Base-by-base conservation (phyloP, 1,284 basidiomycete genomes). In the Ustilago shanxiensis region DNA sequence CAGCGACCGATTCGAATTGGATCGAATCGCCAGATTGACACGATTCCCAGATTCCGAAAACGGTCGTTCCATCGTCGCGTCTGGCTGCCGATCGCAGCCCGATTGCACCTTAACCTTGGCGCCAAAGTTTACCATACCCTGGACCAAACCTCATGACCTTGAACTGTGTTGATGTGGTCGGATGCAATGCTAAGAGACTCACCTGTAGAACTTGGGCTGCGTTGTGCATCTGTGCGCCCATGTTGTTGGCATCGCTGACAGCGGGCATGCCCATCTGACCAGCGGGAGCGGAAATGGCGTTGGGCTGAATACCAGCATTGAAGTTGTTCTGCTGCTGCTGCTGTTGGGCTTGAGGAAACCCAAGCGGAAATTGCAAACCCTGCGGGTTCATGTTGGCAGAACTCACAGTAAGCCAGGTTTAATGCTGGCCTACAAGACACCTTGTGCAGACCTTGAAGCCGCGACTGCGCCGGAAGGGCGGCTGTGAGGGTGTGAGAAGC, bases 181-280 rank as follows among this genome's bases (percentile, higher is more conserved):
- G 10, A 49, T 18, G 37, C 37, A 24, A 20, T 14, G 18, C n/a
- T 45, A 31, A 51, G 44, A 44, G 22, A 60, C 68, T 66, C 29
- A 75, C 70, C 56, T 72, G 69, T 24, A 77, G n/a, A 57, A 77
- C 64, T 28, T 64, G 53, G 11, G 63, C 58, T 33, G 70, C 69
- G 31, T 77, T 73, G 33, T 68, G 68, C 35, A 66, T 29, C 22
- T 58, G 54, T 14, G 66, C 18, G 22, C 60, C 54, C 59, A 53
- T 54, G 53, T 51, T 60, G 35, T 49, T 49, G 11, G 22, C 13
- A 26, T 66, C 53, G 65, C 29, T 35, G 58, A 26, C 49, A 35
- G 64, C 35, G 3, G 58, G 64, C 45, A 66, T 60, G 24, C 53
- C 59, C 53, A 61, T 57, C 31, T 51, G 53, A 37, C 47, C 39